Evolutionary conservation across 2,329 filamentous ascomycete genomes (phyloP), one percentile per base, ranked within the genome.

Genomic region (Endoconidiophora laricicola): DNA sequence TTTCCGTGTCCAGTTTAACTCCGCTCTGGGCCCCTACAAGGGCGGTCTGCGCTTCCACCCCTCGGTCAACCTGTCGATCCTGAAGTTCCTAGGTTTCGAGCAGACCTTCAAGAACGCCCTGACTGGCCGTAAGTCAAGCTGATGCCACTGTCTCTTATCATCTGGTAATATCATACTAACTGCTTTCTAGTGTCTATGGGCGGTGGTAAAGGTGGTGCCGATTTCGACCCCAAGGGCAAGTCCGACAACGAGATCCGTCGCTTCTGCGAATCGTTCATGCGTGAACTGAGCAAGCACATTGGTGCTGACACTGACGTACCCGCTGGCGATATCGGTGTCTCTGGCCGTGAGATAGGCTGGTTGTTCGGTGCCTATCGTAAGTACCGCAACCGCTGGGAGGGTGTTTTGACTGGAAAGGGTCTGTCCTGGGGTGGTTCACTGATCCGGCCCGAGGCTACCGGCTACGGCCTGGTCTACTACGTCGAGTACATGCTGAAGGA

Each of bases 91-190:
- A 63, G 91, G 90, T 57, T 96, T 96, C 62, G 91, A 98, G 79
- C 91, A 96, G 73, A 93, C 90, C 71, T 96, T 96, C 78, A 96
- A 96, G 79, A 96, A 96, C 85, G 91, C 91, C 58, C 73, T 96
- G 59, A 96, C 91, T 55, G 91, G 91, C 63, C 70, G 83, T 88
- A 72, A 73, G 84, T 78, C 12, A 12, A 20, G 33, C 41, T 41
- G 6, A 37, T n/a, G 37, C 24, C 14, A 44, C 24, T 33, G 22
- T 12, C 4, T 5, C 24, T 46, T 46, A 33, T 12, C 20, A 38
- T 26, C 23, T 37, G 6, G 2, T 20, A 14, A 4, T 22, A 38
- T 39, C 12, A 4, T 42, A 24, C 40, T 46, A 36, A 44, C 48
- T 9, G n/a, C 18, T 23, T 37, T 52, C 22, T 50, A 67, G 65